A percentile compares a stretch with the other conserved stretches of the same genome.
phyloP scores from a whole-genome alignment of 768 basidiomycete genomes.

The Imleria badia region DNA sequence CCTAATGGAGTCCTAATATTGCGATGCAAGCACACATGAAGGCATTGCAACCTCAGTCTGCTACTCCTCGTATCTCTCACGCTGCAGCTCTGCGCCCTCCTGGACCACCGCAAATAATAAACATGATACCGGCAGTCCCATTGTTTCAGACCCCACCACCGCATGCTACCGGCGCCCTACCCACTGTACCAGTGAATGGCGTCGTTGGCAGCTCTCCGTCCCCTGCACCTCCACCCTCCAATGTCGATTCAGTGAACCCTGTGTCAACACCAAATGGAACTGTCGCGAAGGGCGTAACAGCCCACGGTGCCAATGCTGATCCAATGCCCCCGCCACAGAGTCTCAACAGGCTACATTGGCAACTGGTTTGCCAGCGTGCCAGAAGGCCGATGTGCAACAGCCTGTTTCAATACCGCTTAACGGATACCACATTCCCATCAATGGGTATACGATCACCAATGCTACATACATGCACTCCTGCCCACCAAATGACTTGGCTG shows the following conservation, averaged over 20 bases:
- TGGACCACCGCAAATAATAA: constrained; percentile 33
- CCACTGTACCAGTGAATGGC: constrained; percentile 36
- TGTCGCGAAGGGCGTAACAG: constrained; percentile 28
- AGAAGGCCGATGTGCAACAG: constrained; percentile 50
- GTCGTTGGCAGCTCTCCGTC: constrained; percentile 30
- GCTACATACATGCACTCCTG: constrained; percentile 35
- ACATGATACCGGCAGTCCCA: constrained; percentile 31
- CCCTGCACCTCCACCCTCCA: constrained; percentile 42
- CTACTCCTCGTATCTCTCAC: constrained; percentile 56
- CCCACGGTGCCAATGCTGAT: constrained; percentile 18
- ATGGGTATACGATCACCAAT: constrained; percentile 37
- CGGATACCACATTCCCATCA: constrained; percentile 50
- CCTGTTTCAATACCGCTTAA: constrained; percentile 41
- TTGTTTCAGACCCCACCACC: constrained; percentile 37
- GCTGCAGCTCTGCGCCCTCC: constrained; percentile 39
- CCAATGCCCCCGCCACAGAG: constrained; percentile 14
- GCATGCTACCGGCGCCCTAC: constrained; percentile 22
- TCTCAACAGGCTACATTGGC: constrained; percentile 24
- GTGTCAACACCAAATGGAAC: constrained; percentile 18
- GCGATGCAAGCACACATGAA: constrained; percentile 60
- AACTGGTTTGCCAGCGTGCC: constrained; percentile 41
- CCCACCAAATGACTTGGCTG: constrained; percentile 42
- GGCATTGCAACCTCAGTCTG: constrained; percentile 55
- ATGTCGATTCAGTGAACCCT: constrained; percentile 38
- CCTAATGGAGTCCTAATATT: constrained; percentile 53